Evolutionary conservation across 2,329 filamentous ascomycete species (phyloP), one percentile per base, ranked within the genome.

Genomic region (Parasarocladium wereldwijsianum): DNA sequence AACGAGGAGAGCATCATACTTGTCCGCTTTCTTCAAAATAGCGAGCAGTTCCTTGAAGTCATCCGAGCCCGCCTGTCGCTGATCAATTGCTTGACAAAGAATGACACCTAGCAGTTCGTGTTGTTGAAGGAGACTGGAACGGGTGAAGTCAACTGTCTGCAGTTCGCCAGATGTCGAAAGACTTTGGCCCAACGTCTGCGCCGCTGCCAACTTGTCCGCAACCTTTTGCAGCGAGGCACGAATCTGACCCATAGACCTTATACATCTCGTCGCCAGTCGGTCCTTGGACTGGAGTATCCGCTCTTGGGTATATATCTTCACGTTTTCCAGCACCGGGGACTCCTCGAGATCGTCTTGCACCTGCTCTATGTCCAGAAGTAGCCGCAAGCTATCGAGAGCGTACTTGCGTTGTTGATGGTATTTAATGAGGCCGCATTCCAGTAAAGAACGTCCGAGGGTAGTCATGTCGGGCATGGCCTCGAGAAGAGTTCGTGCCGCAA

Each of bases 101-200:
- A 93, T 79, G n/a, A 84, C 68, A 9, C 78, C 76, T 11, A 99
- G 60, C 11, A 80, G 72, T 48, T 98, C 87, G 47, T 98, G 92
- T 51, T 98, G 87, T 44, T 83, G 76, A 14, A 78, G 72, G 30
- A 98, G 64, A 44, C 83, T 92, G 40, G 71, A 60, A 25, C 78
- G 73, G 43, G 93, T 82, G 43, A 82, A 81, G 41, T 86, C 76
- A 37, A 93, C 68, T 4, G 77, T 78, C 46, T 93, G 82, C 40
- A 77, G 64, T 33, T 77, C 64, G 39, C 86, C 80, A 8, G 66
- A 63, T 49, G 32, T 44, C 48, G 24, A 53, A 51, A 5, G 66
- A 54, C 16, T 60, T 38, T 80, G 72, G 4, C 81, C 80, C 9
- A 94, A 65, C 3, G 93, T 68, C 17, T 76, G 69, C 7, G 76